Conservation (phyloP, 345 rosid genomes). For the Eucalyptus curtisii region DNA sequence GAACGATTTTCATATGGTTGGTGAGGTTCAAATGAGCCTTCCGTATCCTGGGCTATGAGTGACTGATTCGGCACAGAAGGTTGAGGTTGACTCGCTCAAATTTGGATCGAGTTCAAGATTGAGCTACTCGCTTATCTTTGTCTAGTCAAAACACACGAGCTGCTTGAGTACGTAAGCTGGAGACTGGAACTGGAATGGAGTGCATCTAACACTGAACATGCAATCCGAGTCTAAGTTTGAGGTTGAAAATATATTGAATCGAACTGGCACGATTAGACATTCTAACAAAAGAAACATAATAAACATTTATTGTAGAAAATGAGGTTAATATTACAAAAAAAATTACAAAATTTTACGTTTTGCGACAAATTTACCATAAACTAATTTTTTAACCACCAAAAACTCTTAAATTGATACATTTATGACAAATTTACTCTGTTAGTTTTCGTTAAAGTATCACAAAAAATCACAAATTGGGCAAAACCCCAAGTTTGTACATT, state of each 20-base stretch:
- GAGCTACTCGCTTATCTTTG: background rate
- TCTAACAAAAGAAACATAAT: too few relatives aligned
- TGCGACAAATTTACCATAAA: accelerated
- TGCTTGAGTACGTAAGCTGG: background rate
- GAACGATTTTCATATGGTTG: accelerated
- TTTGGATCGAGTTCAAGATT: background rate
- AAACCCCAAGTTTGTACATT: accelerated
- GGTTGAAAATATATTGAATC: too few relatives aligned
- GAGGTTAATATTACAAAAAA: too few relatives aligned
- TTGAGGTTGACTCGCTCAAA: background rate
- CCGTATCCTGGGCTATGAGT: background rate
- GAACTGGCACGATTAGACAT: too few relatives aligned
- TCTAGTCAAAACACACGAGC: background rate
- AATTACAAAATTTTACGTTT: accelerated
- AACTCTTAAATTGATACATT: accelerated
- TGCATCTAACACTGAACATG: background rate
- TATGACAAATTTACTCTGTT: too few relatives aligned
- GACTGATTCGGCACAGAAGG: background rate
- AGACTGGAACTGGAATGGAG: background rate
- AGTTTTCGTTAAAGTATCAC: accelerated
- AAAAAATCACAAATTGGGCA: accelerated
- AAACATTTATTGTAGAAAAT: too few relatives aligned
- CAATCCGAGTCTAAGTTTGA: background rate
- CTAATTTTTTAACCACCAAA: accelerated
- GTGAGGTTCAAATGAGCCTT: background rate